Base-by-base conservation (phyloP, 768 basidiomycete genomes). In the Lanmaoa rubissima region DNA sequence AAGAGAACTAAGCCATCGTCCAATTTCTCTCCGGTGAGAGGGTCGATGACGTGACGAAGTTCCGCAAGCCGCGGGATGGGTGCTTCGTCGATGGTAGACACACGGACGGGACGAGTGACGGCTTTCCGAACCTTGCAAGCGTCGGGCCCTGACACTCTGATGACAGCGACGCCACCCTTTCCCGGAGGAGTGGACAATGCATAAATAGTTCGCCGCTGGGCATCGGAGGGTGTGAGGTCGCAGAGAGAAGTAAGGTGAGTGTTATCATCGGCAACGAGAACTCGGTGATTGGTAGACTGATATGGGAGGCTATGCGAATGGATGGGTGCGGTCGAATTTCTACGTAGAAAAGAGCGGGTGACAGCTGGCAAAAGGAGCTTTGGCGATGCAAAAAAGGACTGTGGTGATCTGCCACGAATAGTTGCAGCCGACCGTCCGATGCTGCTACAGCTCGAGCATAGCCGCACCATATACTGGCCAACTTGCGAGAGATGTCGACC, bases 161-260 rank as follows among this genome's bases (percentile, higher is more conserved):
- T 74, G 39, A 96, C 85, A 1, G 86, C 91, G 17, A 96, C 80
- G 16, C 93, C 94, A 4, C 82, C 92, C 59, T 87, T 92, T 1
- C 92, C 94, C 3, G 88, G 84, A 2, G 93, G 90, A 0, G 92
- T 94, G 0, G 93, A 91, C 28, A 94, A 78, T 1, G 93, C 94
- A 67, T 89, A 96, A 45, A 96, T 91, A 3, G 94, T 95, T 24
- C 72, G 65, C n/a, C 79, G 75, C 67, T 91, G 87, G 6, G 86
- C 73, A 45, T 79, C 76, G 12, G 79, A 80, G 42, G 61, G 69
- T 0, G 69, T 66, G 8, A 69, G 61, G 11, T 59, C 28, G 12
- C 24, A 19, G 12, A 12, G 19, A 51, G 28, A 2, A 14, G 24
- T 2, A 12, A 26, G 24, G 36, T 8, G 24, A 26, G 49, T 45